Conservation (phyloP, 2,329 filamentous ascomycete species). For the Beauveria asiatica region DNA sequence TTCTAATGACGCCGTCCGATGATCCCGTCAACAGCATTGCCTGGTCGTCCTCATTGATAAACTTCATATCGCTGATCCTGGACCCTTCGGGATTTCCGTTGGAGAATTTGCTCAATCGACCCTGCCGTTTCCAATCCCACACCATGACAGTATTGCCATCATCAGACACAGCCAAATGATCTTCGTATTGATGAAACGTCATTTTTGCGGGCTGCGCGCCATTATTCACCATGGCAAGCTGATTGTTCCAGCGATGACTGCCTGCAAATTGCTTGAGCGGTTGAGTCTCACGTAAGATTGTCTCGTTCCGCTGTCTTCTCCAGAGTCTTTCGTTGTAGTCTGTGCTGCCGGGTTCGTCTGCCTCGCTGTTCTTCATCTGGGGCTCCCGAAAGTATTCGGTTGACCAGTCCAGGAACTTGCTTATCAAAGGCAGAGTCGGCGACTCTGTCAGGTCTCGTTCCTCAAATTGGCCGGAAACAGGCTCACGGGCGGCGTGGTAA, state of each 20-base stretch:
- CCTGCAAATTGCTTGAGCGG: slow-evolving; percentile 85
- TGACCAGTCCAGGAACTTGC: slow-evolving; percentile 88
- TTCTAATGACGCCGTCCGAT: slow-evolving; percentile 86
- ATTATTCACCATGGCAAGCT: slow-evolving; percentile 78
- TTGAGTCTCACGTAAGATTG: slow-evolving; percentile 84
- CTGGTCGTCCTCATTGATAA: slow-evolving; percentile 97
- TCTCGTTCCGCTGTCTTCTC: slow-evolving; percentile 87
- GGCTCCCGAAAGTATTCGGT: slow-evolving; percentile 97
- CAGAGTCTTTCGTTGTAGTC: slow-evolving; percentile 95
- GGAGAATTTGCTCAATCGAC: slow-evolving; percentile 73
- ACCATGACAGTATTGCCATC: slow-evolving; percentile 84
- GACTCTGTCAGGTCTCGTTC: slow-evolving; percentile 49
- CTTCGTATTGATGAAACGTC: slow-evolving; percentile 96
- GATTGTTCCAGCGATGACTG: slow-evolving; percentile 77
- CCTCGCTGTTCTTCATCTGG: slow-evolving; percentile 94
- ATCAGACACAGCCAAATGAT: slow-evolving; percentile 88
- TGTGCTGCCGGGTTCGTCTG: slow-evolving; percentile 89
- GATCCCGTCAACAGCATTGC: slow-evolving; percentile 91
- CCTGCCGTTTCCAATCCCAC: slow-evolving; percentile 85
- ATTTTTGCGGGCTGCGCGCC: slow-evolving; percentile 83
- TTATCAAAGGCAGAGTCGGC: slow-evolving; percentile 66
- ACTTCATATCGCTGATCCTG: slow-evolving; percentile 87
- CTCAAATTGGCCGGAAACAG: slow-evolving; percentile 68
- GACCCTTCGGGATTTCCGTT: slow-evolving; percentile 90
- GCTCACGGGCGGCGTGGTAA: slow-evolving; percentile 69